Evolutionary conservation across 495 filamentous ascomycete genomes (phyloP).

Genomic region (Neohortaea acidophila): DNA sequence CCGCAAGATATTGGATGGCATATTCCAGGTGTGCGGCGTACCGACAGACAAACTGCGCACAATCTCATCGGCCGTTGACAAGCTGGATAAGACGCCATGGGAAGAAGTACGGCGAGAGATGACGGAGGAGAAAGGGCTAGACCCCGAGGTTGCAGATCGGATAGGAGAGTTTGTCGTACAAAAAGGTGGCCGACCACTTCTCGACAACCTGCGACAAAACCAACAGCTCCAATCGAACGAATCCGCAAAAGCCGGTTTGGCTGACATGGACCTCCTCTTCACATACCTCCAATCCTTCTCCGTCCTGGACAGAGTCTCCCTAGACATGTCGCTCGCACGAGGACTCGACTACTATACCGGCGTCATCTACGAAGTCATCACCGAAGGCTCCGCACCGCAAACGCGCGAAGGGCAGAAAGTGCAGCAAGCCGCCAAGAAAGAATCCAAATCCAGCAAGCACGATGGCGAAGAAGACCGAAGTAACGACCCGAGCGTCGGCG

Average conservation of each 20-base stretch:
- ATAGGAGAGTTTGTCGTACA: slow-evolving; percentile 68
- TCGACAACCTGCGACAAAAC: slow-evolving; percentile 48
- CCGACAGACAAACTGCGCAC: slow-evolving; percentile 69
- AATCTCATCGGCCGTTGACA: slow-evolving; percentile 86
- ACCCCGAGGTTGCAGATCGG: slow-evolving; percentile 56
- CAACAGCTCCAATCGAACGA: slow-evolving; percentile 49
- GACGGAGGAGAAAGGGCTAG: slow-evolving; percentile 80
- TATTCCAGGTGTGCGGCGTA: slow-evolving; percentile 84
- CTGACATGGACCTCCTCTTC: slow-evolving; percentile 69
- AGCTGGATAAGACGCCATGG: slow-evolving; percentile 84
- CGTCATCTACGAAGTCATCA: slow-evolving; percentile 82
- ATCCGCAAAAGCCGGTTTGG: slow-evolving; percentile 59
- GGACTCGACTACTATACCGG: slow-evolving; percentile 92
- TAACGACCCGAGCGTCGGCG: slow-evolving; percentile 65
- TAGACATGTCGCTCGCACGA: slow-evolving; percentile 70
- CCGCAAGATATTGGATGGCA: slow-evolving; percentile 81
- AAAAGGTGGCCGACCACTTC: slow-evolving; percentile 53
- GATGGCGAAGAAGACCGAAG: slow-evolving; percentile 60
- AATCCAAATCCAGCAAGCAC: slow-evolving; percentile 29
- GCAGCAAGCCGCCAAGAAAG: slow-evolving; percentile 39
- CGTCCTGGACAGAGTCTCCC: slow-evolving; percentile 54
- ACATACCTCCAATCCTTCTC: slow-evolving; percentile 65
- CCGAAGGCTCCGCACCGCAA: slow-evolving; percentile 61
- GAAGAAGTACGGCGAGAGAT: slow-evolving; percentile 82
- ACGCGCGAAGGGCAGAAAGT: slow-evolving; percentile 33